Evolutionary conservation across 306 rosid species (phyloP), one percentile per base, ranked within the genome.

Genomic region (Lathyrus oleraceus): DNA sequence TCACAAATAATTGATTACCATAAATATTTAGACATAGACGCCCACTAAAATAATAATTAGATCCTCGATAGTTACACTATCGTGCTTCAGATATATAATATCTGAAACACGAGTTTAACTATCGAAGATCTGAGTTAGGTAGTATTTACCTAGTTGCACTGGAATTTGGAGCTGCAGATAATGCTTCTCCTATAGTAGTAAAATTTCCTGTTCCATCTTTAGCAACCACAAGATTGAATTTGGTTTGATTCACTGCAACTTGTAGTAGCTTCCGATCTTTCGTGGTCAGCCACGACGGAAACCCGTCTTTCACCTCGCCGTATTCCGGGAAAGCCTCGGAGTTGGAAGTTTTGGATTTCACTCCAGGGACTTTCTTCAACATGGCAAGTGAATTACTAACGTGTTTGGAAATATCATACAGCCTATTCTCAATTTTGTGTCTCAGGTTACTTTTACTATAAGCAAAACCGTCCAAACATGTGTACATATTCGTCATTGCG

Each of bases 201-300:
- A 90, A 93, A 74, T 93, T 87, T 3, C 94, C 98, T 0, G 81
- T 68, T 23, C 98, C 97, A 73, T 93, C 98, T 78, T 85, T 84
- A 7, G 98, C 89, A 74, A 93, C 98, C 30, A 85, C 82, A 32
- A 93, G 70, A 79, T 93, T 61, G 3, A 77, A 82, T 20, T 76
- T 79, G 11, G 84, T 87, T 76, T 65, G 60, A 61, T 70, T 88
- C 19, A 62, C 81, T 0, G 83, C 2, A 58, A 82, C 48, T 78
- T 84, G 89, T 17, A 93, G 76, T 12, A 89, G 69, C 65, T 77
- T 88, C 28, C 94, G 64, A 21, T 80, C 97, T 57, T 80, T 82
- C 1, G 60, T 38, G 1, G 83, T 52, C 5, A 90, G 28, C 98
- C 98, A 93, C 0, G 74, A 10, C 0, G 98, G 97, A 49, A 88